These are phyloP conservation scores for Xerophyta viscosa DNA, from an alignment of 106 monocot genomes.

Conservation along the genomic window DNA sequence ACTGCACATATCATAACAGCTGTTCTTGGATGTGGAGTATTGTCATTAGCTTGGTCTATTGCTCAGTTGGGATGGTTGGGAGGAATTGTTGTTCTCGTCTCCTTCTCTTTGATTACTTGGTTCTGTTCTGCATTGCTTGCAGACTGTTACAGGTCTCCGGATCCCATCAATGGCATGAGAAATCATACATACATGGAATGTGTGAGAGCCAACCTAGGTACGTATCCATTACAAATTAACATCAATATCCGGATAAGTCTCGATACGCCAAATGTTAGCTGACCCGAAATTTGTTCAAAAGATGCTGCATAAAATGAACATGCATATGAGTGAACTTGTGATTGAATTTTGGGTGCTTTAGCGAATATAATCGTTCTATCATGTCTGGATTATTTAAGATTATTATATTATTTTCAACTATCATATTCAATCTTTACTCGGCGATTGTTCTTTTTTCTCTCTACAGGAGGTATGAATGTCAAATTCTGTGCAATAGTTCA, in stretches of 20 bases:
- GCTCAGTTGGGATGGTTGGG: constrained; percentile 29
- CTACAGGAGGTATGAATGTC: constrained; percentile 3
- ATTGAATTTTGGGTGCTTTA: neutral
- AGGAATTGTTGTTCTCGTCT: constrained; percentile 8
- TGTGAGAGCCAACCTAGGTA: constrained; percentile 18
- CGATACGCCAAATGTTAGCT: too few species aligned
- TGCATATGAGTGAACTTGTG: neutral
- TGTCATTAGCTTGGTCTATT: constrained; percentile 23
- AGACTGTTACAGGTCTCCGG: too few species aligned
- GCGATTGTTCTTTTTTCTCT: neutral
- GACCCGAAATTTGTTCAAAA: neutral
- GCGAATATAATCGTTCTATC: neutral
- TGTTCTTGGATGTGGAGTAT: constrained; percentile 27
- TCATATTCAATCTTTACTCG: neutral
- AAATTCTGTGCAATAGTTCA: constrained; percentile 5
- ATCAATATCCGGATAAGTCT: too few species aligned
- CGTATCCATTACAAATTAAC: too few species aligned
- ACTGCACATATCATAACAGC: constrained; percentile 23
- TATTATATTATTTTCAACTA: neutral
- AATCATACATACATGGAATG: constrained; percentile 26
- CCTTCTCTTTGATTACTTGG: constrained; percentile 27
- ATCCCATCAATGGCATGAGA: constrained; percentile 17
- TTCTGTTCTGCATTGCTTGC: constrained; percentile 20
- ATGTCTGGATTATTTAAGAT: neutral
- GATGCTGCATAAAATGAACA: neutral